Evolutionary conservation across 2,329 filamentous ascomycete species (phyloP).

Genomic region (Xylaria polymorpha): DNA sequence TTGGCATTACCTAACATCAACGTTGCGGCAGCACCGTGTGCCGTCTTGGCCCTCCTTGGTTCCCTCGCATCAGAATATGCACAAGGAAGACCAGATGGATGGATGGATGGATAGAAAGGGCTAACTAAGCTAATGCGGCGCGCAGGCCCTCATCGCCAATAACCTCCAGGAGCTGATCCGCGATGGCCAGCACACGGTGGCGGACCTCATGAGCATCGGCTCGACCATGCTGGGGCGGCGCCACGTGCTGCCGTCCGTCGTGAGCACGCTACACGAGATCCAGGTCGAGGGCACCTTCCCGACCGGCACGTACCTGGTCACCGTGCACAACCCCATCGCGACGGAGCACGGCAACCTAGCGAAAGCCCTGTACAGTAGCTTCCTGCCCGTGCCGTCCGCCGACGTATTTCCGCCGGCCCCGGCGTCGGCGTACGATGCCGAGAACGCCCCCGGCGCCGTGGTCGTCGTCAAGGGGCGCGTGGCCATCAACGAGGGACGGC

Average conservation of each 20-base stretch:
- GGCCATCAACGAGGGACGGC: constrained; percentile 77
- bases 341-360: constrained; percentile 86
- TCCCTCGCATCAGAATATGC: background rate
- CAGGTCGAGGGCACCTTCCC: constrained; percentile 96
- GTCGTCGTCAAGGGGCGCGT: constrained; percentile 75
- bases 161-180: constrained; percentile 96
- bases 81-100: background rate
- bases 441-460: constrained; percentile 82
- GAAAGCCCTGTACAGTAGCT: constrained; percentile 90
- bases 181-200: constrained; percentile 92
- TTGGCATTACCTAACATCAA: constrained; percentile 35
- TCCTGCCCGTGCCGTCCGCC: constrained; percentile 80
- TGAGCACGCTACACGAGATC: constrained; percentile 81
- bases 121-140: constrained; percentile 14
- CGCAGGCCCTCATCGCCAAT: constrained; percentile 81
- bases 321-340: constrained; percentile 89
- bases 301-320: constrained; percentile 91
- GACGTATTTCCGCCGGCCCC: constrained; percentile 75
- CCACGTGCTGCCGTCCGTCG: constrained; percentile 87
- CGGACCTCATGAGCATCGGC: constrained; percentile 92
- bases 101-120: background rate
- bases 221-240: constrained; percentile 92
- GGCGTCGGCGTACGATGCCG: constrained; percentile 72
- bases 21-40: background rate
- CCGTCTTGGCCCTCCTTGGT: constrained; percentile 10